Evolutionary conservation across 495 filamentous ascomycete genomes (phyloP).

Genomic region (Hyaloscypha hepaticicola): DNA sequence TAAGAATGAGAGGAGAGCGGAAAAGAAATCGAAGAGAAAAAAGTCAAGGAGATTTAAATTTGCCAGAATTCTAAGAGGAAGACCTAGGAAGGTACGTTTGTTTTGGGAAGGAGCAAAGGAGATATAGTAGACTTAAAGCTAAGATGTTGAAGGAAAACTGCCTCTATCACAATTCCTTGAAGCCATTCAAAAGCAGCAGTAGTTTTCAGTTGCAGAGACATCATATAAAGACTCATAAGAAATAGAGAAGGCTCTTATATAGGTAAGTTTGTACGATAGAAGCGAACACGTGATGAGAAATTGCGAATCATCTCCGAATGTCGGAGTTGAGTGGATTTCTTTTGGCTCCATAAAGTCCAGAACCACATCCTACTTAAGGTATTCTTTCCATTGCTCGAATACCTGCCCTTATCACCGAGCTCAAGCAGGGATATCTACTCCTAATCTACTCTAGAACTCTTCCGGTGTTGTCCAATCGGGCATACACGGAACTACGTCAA

Average conservation of each 20-base stretch:
- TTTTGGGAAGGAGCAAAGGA: background rate
- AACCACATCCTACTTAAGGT: background rate
- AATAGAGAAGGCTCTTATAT: no score
- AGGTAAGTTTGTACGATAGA: no score
- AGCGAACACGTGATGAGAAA: background rate
- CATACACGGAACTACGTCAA: conserved; percentile 28
- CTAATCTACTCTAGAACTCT: conserved; percentile 2
- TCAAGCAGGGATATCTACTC: background rate
- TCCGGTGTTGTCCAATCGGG: conserved; percentile 20
- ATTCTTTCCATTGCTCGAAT: background rate
- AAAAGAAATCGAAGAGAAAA: background rate
- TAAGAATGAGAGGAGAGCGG: background rate
- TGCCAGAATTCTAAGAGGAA: no score
- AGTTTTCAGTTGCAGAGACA: background rate
- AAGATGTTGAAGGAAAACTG: no score
- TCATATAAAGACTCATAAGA: no score
- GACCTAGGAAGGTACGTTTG: background rate
- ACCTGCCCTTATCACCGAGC: background rate
- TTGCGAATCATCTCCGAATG: background rate
- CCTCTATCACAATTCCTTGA: no score
- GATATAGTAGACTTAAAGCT: background rate
- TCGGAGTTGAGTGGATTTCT: background rate
- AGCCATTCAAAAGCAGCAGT: no score
- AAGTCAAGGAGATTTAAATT: background rate
- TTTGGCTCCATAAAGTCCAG: background rate